Evolutionary conservation across 768 basidiomycete genomes (phyloP).

Genomic region (Omphalotus guepiniiformis): DNA sequence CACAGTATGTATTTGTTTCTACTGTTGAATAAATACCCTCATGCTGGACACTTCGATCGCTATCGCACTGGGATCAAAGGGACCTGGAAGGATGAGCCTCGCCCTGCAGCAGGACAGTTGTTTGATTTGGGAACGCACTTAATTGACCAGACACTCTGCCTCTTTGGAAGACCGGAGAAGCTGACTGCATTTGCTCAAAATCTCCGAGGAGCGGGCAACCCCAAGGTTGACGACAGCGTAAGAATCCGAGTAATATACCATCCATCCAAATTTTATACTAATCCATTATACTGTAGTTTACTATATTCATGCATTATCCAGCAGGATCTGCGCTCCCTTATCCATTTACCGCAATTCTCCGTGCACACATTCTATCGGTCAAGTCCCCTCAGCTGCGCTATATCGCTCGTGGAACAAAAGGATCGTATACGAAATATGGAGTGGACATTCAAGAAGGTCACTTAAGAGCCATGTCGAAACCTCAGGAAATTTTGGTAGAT

Average conservation of each 20-base stretch:
- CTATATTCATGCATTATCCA: constrained; percentile 49
- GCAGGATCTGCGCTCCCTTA: constrained; percentile 34
- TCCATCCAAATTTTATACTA: background rate
- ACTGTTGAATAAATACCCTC: background rate
- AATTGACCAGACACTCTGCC: constrained; percentile 68
- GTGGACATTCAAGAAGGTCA: constrained; percentile 79
- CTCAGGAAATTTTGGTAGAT: constrained; percentile 38
- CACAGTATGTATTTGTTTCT: constrained; percentile 45
- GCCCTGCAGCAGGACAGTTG: constrained; percentile 58
- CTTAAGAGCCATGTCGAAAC: constrained; percentile 51
- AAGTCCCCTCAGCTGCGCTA: constrained; percentile 66
- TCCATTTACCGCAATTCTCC: constrained; percentile 63
- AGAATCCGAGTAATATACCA: constrained; percentile 22
- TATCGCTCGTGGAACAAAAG: constrained; percentile 65
- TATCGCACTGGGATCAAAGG: constrained; percentile 62
- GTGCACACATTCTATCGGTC: constrained; percentile 67
- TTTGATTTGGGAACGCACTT: constrained; percentile 82
- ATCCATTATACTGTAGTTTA: constrained; percentile 35
- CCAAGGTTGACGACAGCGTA: constrained; percentile 65
- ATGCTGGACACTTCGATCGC: constrained; percentile 49
- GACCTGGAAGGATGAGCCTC: constrained; percentile 75
- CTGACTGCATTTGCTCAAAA: constrained; percentile 72
- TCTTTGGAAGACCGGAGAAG: constrained; percentile 71
- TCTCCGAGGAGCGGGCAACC: constrained; percentile 57
- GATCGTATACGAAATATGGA: constrained; percentile 72